Conservation (phyloP, 805 yeast species). For the Candida arabinofermentans region DNA sequence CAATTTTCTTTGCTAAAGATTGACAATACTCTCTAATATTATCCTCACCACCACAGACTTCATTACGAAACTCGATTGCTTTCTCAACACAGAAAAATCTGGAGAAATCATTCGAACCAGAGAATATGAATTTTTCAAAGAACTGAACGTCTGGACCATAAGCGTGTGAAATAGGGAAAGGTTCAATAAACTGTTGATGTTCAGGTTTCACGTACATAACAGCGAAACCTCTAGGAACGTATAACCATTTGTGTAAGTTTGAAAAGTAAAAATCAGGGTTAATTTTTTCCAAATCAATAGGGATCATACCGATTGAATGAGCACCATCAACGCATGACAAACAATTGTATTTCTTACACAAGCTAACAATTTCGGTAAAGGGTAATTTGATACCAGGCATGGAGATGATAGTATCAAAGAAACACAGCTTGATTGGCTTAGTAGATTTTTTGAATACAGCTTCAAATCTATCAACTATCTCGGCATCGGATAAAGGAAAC, state of each 20-base stretch:
- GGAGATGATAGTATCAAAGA: constrained; percentile 58
- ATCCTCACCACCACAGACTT: constrained; percentile 58
- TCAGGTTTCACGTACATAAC: constrained; percentile 51
- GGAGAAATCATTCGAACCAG: constrained; percentile 49
- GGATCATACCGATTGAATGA: constrained; percentile 57
- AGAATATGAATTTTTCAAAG: constrained; percentile 44
- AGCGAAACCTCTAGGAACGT: constrained; percentile 54
- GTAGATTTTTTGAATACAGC: constrained; percentile 21
- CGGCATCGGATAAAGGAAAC: constrained; percentile 43
- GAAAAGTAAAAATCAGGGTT: constrained; percentile 59
- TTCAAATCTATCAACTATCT: constrained; percentile 34
- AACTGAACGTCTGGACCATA: constrained; percentile 37
- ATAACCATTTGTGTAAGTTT: constrained; percentile 71
- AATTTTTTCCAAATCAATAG: constrained; percentile 36
- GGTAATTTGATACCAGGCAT: constrained; percentile 64
- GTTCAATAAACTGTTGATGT: constrained; percentile 47
- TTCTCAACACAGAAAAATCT: constrained; percentile 37
- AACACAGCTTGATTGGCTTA: constrained; percentile 35
- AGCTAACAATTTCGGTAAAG: constrained; percentile 40
- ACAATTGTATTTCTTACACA: constrained; percentile 44
- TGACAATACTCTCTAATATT: constrained; percentile 45
- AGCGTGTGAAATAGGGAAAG: constrained; percentile 54
- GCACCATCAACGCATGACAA: constrained; percentile 69
- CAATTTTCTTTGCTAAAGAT: constrained; percentile 42
- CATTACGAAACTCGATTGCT: constrained; percentile 51